Conservation (phyloP, 2,329 filamentous ascomycete species). For the Didymella glomerata region DNA sequence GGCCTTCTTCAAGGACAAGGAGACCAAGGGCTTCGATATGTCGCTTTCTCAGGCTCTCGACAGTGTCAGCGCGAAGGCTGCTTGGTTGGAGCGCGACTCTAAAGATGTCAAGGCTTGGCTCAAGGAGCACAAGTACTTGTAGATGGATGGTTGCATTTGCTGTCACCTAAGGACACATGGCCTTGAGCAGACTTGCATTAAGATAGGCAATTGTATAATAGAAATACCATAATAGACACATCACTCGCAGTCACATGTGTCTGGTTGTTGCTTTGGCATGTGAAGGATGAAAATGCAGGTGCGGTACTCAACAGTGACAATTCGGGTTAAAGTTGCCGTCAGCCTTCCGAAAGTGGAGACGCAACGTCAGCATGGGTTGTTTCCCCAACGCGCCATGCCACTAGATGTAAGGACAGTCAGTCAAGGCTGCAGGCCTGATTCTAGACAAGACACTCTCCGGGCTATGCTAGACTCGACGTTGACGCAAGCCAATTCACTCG, state of each 20-base stretch:
- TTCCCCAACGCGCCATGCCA: constrained; percentile 31
- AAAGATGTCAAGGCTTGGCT: constrained; percentile 79
- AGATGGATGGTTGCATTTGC: constrained; percentile 6
- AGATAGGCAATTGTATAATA: constrained; percentile 17
- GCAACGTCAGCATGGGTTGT: constrained; percentile 40
- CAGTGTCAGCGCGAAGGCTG: constrained; percentile 81
- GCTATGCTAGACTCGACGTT: constrained; percentile 27
- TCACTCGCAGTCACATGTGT: constrained; percentile 2
- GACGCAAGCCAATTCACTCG: constrained; percentile 11
- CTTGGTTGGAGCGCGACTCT: constrained; percentile 79
- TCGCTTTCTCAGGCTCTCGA: constrained; percentile 90
- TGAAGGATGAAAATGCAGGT: constrained; percentile 7
- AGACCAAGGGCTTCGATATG: constrained; percentile 87
- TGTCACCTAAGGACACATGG: background rate
- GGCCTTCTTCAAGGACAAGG: constrained; percentile 81
- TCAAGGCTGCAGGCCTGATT: constrained; percentile 28
- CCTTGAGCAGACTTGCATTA: background rate
- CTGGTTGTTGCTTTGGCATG: constrained; percentile 7
- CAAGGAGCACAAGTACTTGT: constrained; percentile 69
- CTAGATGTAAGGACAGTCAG: constrained; percentile 40
- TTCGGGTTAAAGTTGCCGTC: constrained; percentile 25
- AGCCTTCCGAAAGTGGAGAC: constrained; percentile 31
- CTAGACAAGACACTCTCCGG: constrained; percentile 21
- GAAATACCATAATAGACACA: constrained; percentile 16
- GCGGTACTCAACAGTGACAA: constrained; percentile 11